Conservation (phyloP, 2,329 filamentous ascomycete species). For the Pseudocercospora musae region DNA sequence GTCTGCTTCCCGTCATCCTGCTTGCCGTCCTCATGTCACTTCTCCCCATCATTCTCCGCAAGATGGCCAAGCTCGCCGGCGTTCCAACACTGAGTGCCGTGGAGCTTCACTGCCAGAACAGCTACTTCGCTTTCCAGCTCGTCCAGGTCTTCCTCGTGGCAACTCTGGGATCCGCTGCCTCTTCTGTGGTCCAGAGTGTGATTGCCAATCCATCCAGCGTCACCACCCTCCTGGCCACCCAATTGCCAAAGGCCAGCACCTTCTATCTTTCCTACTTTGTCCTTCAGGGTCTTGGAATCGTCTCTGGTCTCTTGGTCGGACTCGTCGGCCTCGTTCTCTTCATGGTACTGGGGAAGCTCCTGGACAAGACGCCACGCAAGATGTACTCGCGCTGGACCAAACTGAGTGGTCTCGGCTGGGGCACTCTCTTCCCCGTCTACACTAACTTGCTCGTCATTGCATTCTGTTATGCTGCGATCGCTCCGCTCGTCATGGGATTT, state of each 20-base stretch:
- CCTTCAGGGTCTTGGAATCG: slow-evolving; percentile 80
- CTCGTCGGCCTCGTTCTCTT: slow-evolving; percentile 70
- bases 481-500: slow-evolving; percentile 79
- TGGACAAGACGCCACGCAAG: slow-evolving; percentile 74
- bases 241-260: slow-evolving; percentile 77
- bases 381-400: slow-evolving; percentile 75
- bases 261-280: slow-evolving; percentile 96
- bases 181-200: slow-evolving; percentile 64
- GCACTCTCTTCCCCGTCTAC: slow-evolving; percentile 75
- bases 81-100: slow-evolving; percentile 75
- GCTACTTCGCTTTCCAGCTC: slow-evolving; percentile 87
- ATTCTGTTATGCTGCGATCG: slow-evolving; percentile 81
- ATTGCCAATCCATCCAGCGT: slow-evolving; percentile 53
- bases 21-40: slow-evolving; percentile 82
- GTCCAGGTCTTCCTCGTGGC: slow-evolving; percentile 89
- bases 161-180: slow-evolving; percentile 76
- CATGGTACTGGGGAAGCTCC: slow-evolving; percentile 68
- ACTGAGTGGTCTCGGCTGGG: slow-evolving; percentile 75
- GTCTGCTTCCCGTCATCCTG: slow-evolving; percentile 75
- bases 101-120: slow-evolving; percentile 85
- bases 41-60: slow-evolving; percentile 75
- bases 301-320: slow-evolving; percentile 71
- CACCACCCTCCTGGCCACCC: slow-evolving; percentile 31
- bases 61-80: slow-evolving; percentile 75
- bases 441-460: slow-evolving; percentile 72